Evolutionary conservation across 306 rosid genomes (phyloP).

Genomic region (Sophora flavescens): DNA sequence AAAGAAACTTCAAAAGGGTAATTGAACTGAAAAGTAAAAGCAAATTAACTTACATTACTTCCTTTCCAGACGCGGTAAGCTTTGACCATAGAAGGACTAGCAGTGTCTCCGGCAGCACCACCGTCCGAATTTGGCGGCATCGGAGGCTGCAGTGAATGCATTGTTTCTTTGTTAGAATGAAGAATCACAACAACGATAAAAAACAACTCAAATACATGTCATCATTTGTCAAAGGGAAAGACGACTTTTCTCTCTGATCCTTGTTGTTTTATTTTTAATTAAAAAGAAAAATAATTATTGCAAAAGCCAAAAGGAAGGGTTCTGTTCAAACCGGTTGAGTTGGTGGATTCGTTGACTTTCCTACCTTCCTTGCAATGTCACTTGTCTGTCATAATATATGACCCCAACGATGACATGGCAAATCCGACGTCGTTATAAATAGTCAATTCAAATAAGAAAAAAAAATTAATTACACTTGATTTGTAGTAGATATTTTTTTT

Average conservation of each 20-base stretch:
- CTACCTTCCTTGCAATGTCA: background rate
- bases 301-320: background rate
- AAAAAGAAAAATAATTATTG: no score
- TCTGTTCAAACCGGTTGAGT: background rate
- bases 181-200: background rate
- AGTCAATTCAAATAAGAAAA: no score
- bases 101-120: constrained; percentile 31
- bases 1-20: constrained; percentile 2
- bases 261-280: no score
- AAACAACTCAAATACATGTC: background rate
- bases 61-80: constrained; percentile 73
- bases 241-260: no score
- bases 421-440: no score
- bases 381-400: no score
- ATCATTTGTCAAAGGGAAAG: constrained; percentile 14
- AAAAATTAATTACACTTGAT: no score
- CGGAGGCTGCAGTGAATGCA: constrained; percentile 46
- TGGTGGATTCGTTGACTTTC: background rate
- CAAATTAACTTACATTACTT: constrained; percentile 59
- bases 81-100: constrained; percentile 42
- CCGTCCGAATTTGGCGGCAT: constrained; percentile 38
- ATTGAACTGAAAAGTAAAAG: background rate
- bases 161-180: background rate
- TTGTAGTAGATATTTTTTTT: no score
- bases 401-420: no score